A percentile compares a stretch with the other conserved stretches of the same genome.
Conservation (phyloP, 352 stramenopile genomes). For the Aphanomyces cochlioides region DNA sequence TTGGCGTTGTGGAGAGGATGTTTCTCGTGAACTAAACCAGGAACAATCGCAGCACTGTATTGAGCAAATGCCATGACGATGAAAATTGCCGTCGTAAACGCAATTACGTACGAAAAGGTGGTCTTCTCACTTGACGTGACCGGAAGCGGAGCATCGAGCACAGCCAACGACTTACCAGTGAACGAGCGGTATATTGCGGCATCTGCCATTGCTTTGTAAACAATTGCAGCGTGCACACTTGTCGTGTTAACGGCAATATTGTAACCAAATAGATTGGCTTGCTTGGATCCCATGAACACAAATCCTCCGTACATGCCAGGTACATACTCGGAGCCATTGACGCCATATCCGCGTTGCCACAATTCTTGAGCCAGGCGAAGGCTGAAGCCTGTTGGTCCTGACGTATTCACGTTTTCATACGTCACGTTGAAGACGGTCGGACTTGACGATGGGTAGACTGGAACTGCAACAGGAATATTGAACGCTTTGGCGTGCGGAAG, state of each 20-base stretch:
- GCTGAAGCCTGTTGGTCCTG: constrained; percentile 53
- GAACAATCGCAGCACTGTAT: constrained; percentile 88
- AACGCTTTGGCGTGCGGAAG: constrained; percentile 34
- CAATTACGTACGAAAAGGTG: background rate
- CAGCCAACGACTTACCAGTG: constrained; percentile 39
- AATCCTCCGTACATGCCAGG: background rate
- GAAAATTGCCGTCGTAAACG: constrained; percentile 76
- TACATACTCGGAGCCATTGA: background rate
- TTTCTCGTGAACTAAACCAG: constrained; percentile 96
- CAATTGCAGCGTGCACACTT: constrained; percentile 41
- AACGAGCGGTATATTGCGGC: constrained; percentile 44
- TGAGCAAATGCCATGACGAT: constrained; percentile 92
- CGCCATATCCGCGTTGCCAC: constrained; percentile 50
- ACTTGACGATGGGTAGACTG: constrained; percentile 36
- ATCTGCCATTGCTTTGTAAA: constrained; percentile 62
- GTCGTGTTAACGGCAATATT: constrained; percentile 62
- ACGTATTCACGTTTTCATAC: constrained; percentile 46
- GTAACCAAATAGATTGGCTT: constrained; percentile 42
- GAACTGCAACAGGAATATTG: constrained; percentile 33
- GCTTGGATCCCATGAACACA: background rate
- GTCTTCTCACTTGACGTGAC: constrained; percentile 45
- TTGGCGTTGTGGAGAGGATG: constrained; percentile 90
- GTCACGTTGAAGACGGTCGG: constrained; percentile 52
- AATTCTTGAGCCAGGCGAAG: constrained; percentile 52
- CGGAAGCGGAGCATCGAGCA: constrained; percentile 54